Conservation (phyloP, 305 asterid genomes). For the Fraxinus floribunda region DNA sequence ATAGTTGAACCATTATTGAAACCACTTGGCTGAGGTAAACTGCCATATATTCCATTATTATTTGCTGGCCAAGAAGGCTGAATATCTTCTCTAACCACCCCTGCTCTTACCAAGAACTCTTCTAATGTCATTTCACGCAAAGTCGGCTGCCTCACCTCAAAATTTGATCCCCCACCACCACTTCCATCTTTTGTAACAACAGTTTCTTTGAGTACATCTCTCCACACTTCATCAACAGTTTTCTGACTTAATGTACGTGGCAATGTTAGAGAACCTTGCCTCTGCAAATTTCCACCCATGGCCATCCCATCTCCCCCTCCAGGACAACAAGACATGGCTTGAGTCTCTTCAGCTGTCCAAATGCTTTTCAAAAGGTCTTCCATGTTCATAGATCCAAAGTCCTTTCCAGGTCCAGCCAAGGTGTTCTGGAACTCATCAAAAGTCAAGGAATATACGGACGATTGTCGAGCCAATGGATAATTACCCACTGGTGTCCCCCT, state of each 20-base stretch:
- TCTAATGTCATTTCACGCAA: conserved; percentile 87
- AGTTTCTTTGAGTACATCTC: conserved; percentile 64
- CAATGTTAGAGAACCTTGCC: conserved; percentile 84
- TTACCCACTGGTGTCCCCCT: conserved; percentile 42
- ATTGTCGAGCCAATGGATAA: conserved; percentile 67
- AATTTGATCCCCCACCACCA: conserved; percentile 33
- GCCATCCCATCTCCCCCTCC: conserved; percentile 36
- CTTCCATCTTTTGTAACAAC: conserved; percentile 39
- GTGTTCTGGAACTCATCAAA: conserved; percentile 91
- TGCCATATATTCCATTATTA: conserved; percentile 35
- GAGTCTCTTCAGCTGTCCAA: conserved; percentile 90
- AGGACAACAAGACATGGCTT: conserved; percentile 35
- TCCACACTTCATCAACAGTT: conserved; percentile 96
- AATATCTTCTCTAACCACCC: conserved; percentile 74
- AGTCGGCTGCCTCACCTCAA: conserved; percentile 65
- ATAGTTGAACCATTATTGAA: conserved; percentile 36
- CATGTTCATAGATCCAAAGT: conserved; percentile 93
- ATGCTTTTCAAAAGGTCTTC: conserved; percentile 92
- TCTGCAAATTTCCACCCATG: conserved; percentile 58
- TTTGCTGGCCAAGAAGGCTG: conserved; percentile 42
- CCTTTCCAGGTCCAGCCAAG: conserved; percentile 75
- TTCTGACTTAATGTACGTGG: conserved; percentile 87
- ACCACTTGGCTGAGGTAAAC: conserved; percentile 37
- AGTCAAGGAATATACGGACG: conserved; percentile 79
- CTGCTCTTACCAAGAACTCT: conserved; percentile 72